phyloP scores from a whole-genome alignment of 208 protist genomes.

The Vickermania ingenoplastis region DNA sequence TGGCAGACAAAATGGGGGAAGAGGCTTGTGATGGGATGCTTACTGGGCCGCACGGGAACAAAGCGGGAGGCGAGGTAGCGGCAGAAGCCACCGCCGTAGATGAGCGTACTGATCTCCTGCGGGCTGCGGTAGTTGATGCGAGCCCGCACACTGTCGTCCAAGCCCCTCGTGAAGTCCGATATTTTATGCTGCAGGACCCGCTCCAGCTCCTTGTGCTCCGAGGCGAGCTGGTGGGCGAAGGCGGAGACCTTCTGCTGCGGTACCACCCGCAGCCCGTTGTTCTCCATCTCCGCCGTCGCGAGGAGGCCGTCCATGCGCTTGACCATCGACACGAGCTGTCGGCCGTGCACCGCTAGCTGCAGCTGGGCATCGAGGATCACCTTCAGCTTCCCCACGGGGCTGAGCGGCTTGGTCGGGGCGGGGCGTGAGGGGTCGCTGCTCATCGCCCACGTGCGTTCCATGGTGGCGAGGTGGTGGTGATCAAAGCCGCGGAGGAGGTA shows the following conservation, averaged over 20 bases:
- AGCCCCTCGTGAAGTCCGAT: slow-evolving; percentile 69
- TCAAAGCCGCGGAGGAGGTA: slow-evolving; percentile 87
- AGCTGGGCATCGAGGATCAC: slow-evolving; percentile 88
- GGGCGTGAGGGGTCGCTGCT: slow-evolving; percentile 44
- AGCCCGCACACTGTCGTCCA: slow-evolving; percentile 80
- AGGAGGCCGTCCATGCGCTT: slow-evolving; percentile 89
- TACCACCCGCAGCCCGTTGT: slow-evolving; percentile 67
- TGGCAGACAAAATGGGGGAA: slow-evolving; percentile 72
- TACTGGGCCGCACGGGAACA: slow-evolving; percentile 36
- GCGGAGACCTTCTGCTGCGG: slow-evolving; percentile 51
- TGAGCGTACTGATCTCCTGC: slow-evolving; percentile 87
- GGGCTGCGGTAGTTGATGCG: slow-evolving; percentile 82
- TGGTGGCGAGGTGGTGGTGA: slow-evolving; percentile 62
- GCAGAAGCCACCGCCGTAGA: slow-evolving; percentile 80
- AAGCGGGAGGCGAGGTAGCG: slow-evolving; percentile 71
- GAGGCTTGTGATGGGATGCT: slow-evolving; percentile 52
- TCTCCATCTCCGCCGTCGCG: slow-evolving; percentile 87
- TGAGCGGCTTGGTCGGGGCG: slow-evolving; percentile 46
- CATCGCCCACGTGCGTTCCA: slow-evolving; percentile 80
- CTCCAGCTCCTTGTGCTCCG: slow-evolving; percentile 66
- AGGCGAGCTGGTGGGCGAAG: slow-evolving; percentile 55
- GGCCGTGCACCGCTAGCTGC: slow-evolving; percentile 60
- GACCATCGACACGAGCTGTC: slow-evolving; percentile 70
- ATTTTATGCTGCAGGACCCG: slow-evolving; percentile 79
- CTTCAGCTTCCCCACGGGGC: slow-evolving; percentile 72